A percentile compares a stretch with the other conserved stretches of the same genome.
These are phyloP conservation scores for Hymenotorrendiella dingleyae DNA, from an alignment of 2,329 filamentous ascomycete species.

Conservation along the genomic window DNA sequence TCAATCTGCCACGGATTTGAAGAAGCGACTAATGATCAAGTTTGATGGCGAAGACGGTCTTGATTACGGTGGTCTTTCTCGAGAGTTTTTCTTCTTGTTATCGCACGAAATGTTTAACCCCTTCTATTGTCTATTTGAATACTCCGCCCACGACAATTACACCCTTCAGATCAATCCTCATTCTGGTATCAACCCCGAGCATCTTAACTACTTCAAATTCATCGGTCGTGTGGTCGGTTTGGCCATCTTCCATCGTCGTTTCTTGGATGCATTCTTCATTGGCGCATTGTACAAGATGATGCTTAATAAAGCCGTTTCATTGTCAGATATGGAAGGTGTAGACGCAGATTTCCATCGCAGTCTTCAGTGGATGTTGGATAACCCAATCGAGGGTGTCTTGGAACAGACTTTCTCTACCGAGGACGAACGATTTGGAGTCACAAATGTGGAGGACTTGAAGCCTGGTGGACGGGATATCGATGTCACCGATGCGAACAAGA, in stretches of 20 bases:
- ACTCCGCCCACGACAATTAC: slow-evolving; percentile 99
- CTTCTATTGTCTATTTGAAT: slow-evolving; percentile 99
- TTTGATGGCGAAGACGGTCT: slow-evolving; percentile 97
- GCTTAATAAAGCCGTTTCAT: slow-evolving; percentile 80
- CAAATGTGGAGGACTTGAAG: slow-evolving; percentile 89
- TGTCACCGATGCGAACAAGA: slow-evolving; percentile 98
- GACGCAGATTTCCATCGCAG: slow-evolving; percentile 97
- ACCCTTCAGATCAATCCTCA: slow-evolving; percentile 99
- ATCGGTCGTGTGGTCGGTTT: slow-evolving; percentile 95
- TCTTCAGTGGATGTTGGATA: slow-evolving; percentile 95
- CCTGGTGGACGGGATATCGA: slow-evolving; percentile 85
- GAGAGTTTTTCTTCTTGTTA: slow-evolving; percentile 98
- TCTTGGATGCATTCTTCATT: slow-evolving; percentile 98
- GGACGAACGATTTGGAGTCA: slow-evolving; percentile 93
- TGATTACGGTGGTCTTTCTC: slow-evolving; percentile 93
- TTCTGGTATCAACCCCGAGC: slow-evolving; percentile 97
- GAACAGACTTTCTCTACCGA: slow-evolving; percentile 97
- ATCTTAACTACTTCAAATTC: slow-evolving; percentile 99
- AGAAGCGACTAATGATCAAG: slow-evolving; percentile 99
- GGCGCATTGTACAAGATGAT: slow-evolving; percentile 99
- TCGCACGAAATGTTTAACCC: slow-evolving; percentile 99
- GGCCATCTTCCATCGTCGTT: slow-evolving; percentile 95
- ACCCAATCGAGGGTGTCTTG: slow-evolving; percentile 90
- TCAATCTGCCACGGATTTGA: slow-evolving; percentile 89
- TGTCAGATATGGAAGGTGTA: slow-evolving; percentile 98